These are phyloP conservation scores for Amoebophrya sp. DNA, from an alignment of 169 alveolate genomes.

Conservation along the genomic window DNA sequence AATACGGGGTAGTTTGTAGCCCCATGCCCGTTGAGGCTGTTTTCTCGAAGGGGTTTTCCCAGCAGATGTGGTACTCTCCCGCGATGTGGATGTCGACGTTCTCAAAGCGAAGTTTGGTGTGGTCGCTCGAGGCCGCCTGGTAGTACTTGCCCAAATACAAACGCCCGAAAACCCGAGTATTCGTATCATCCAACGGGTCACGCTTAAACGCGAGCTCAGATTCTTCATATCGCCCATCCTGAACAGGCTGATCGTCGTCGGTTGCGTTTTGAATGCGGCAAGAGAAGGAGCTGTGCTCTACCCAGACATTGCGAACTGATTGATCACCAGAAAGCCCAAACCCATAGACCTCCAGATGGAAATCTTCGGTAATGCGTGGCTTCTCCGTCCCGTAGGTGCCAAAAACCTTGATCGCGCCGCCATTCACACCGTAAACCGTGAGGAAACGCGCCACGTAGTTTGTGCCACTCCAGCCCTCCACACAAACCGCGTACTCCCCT, in stretches of 20 bases:
- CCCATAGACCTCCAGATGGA: neutral
- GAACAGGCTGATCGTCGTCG: slow-evolving; percentile 3
- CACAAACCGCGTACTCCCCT: neutral
- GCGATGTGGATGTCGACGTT: neutral
- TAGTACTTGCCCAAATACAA: neutral
- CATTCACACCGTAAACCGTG: neutral
- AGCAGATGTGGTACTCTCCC: slow-evolving; percentile 10
- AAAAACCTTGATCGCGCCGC: neutral
- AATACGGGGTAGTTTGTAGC: neutral
- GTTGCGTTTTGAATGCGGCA: slow-evolving; percentile 7
- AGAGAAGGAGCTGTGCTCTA: neutral
- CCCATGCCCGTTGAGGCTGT: neutral
- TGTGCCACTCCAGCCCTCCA: neutral
- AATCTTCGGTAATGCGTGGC: neutral
- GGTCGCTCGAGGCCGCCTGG: neutral
- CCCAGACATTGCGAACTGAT: neutral
- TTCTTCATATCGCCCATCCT: neutral
- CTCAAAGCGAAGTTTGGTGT: neutral
- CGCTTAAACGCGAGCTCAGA: neutral
- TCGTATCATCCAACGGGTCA: neutral
- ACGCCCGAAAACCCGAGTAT: neutral
- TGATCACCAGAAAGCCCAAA: neutral
- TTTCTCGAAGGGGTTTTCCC: slow-evolving; percentile 23
- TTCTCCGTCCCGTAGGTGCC: neutral
- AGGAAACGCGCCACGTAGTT: neutral